Evolutionary conservation across 768 basidiomycete genomes (phyloP).

Genomic region (Suillus ampliporus): DNA sequence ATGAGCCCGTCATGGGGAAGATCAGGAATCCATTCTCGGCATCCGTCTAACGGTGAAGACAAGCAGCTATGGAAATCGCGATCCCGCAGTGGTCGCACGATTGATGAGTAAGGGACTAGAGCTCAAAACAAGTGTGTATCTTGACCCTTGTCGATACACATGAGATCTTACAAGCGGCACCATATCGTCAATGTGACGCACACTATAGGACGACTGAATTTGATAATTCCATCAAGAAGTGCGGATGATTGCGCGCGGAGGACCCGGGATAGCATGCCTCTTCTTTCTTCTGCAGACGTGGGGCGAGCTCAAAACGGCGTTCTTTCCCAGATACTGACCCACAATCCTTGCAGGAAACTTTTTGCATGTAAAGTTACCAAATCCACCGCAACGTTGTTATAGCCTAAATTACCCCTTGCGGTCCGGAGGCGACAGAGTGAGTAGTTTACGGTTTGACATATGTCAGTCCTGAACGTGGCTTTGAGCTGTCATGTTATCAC

Average conservation of each 20-base stretch:
- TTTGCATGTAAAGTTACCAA: slow-evolving; percentile 28
- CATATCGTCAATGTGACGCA: slow-evolving; percentile 31
- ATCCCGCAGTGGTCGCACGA: slow-evolving; percentile 31
- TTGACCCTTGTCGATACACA: slow-evolving; percentile 17
- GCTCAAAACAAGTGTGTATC: slow-evolving; percentile 15
- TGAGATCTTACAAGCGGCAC: slow-evolving; percentile 17
- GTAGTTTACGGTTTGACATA: slow-evolving; percentile 7
- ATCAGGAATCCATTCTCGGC: slow-evolving; percentile 32
- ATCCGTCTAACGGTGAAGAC: slow-evolving; percentile 28
- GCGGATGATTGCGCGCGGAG: slow-evolving; percentile 15
- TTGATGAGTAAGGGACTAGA: slow-evolving; percentile 25
- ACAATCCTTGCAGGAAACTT: slow-evolving; percentile 24
- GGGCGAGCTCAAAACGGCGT: slow-evolving; percentile 36
- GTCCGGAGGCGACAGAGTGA: slow-evolving; percentile 8
- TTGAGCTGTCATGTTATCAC: slow-evolving; percentile 12
- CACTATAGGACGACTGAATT: slow-evolving; percentile 34
- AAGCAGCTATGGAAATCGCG: slow-evolving; percentile 30
- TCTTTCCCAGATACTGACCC: slow-evolving; percentile 34
- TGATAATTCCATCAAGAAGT: slow-evolving; percentile 36
- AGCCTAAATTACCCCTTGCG: slow-evolving; percentile 13
- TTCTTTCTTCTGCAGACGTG: slow-evolving; percentile 18
- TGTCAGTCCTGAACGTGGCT: slow-evolving; percentile 10
- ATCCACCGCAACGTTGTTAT: slow-evolving; percentile 18
- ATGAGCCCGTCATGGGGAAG: slow-evolving; percentile 32
- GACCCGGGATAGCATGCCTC: not conserved